phyloP scores from a whole-genome alignment of 1,284 basidiomycete genomes.

The Papiliotrema nemorosa region DNA sequence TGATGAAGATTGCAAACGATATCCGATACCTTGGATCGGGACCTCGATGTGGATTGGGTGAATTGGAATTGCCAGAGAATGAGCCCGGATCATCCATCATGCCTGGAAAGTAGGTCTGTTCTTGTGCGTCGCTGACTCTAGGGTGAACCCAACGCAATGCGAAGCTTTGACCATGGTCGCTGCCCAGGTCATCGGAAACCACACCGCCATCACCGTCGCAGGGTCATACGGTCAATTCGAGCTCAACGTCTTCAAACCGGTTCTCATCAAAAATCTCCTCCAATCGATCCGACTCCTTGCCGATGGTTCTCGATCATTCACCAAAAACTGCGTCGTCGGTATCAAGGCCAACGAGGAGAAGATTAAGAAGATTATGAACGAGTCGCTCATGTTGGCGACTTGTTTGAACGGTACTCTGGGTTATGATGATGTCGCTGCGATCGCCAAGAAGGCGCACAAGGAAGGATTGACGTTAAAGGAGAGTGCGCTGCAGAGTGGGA shows the following conservation, averaged over 20 bases:
- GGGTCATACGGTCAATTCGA: conserved; percentile 97
- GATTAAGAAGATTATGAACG: conserved; percentile 84
- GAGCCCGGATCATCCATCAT: conserved; percentile 99
- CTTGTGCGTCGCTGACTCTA: conserved; percentile 7
- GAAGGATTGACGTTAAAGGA: conserved; percentile 95
- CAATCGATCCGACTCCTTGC: conserved; percentile 91
- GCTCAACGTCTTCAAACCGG: conserved; percentile 99
- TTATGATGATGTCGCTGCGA: conserved; percentile 76
- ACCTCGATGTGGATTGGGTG: conserved; percentile 94
- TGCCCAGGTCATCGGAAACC: conserved; percentile 98
- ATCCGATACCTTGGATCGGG: conserved; percentile 97
- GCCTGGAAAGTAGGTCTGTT: conserved; percentile 74
- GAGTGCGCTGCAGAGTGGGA: conserved; percentile 82
- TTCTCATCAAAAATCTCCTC: conserved; percentile 95
- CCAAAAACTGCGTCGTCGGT: conserved; percentile 94
- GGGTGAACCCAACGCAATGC: conserved; percentile 98
- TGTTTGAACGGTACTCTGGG: conserved; percentile 40
- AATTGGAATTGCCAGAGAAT: conserved; percentile 93
- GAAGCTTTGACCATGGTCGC: conserved; percentile 99
- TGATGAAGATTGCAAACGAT: conserved; percentile 99
- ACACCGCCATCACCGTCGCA: conserved; percentile 87
- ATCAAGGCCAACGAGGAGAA: conserved; percentile 90
- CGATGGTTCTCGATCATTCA: conserved; percentile 91
- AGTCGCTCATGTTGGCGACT: conserved; percentile 80
- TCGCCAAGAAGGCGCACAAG: conserved; percentile 98